phyloP scores from a whole-genome alignment of 148 eudicot genomes.

The Rhododendron molle region DNA sequence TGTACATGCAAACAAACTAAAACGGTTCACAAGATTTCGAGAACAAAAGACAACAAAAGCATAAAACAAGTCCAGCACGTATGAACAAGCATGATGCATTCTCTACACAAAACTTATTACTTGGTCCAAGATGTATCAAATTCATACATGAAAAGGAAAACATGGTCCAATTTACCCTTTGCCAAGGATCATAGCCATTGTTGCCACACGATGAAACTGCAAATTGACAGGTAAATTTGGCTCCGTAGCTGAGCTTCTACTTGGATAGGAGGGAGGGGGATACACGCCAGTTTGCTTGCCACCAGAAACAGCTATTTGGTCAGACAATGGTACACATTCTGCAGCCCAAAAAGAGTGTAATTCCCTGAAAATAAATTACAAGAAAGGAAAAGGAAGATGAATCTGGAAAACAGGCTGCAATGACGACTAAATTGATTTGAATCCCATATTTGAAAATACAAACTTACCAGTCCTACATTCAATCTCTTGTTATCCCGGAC shows the following conservation, averaged over 20 bases:
- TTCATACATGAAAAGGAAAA: background rate
- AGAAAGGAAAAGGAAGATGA: background rate
- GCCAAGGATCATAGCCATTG: conserved; percentile 42
- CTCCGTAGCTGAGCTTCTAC: conserved; percentile 25
- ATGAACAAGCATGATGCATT: background rate
- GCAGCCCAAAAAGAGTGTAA: conserved; percentile 20
- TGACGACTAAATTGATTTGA: conserved; percentile 9
- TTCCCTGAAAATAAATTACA: background rate
- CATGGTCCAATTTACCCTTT: conserved; percentile 46
- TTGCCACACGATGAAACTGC: conserved; percentile 30
- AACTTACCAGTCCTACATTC: conserved; percentile 58
- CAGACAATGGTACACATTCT: conserved; percentile 36
- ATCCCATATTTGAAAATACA: conserved; percentile 37
- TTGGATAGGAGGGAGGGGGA: conserved; percentile 25
- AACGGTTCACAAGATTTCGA: background rate
- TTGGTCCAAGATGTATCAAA: background rate
- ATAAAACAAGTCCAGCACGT: background rate
- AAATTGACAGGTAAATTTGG: conserved; percentile 35
- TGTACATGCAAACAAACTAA: background rate
- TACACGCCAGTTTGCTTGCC: conserved; percentile 30
- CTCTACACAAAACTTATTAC: background rate
- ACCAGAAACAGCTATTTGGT: conserved; percentile 24
- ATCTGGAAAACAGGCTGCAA: background rate
- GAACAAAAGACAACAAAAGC: background rate
- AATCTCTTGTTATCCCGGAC: conserved; percentile 53